Base-by-base conservation (phyloP, 192 early-diverging fungal genomes). In the Linnemannia elongata region DNA sequence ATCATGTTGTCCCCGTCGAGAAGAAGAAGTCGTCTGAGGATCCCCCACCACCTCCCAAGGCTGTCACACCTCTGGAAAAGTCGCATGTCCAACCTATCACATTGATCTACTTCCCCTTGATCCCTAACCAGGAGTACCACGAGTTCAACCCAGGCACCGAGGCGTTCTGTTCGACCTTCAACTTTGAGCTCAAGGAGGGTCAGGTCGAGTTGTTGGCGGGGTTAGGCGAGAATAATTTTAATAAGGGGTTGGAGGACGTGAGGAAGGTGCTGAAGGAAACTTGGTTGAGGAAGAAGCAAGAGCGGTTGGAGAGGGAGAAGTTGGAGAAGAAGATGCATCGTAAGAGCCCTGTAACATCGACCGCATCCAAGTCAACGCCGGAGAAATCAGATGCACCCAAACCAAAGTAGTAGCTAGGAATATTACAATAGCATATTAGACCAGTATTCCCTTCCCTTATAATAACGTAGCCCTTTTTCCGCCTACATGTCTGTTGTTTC, bases 41-140 rank as follows among this genome's bases (percentile, higher is more conserved):
- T 18, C n/a, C 52, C 8, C 3, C 57, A 20, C 30, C 36, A 36
- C 24, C 52, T 17, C 45, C 20, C 12, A n/a, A 47, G 20, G 42
- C 72, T 0, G 27, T n/a, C 30, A 30, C 55, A 24, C 18, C 54
- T 22, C 10, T 12, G 3, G 27, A 72, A 41, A 76, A 44, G 38
- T 13, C 38, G 1, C 75, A 83, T 10, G 76, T 66, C 18, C 77
- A 91, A 18, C 89, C 89, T 7, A 88, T 90, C 33, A 88, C 88
- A 18, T 57, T 96, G 27, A 42, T 94, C 36, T 96, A 96, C 74
- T 89, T 94, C 70, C 95, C 94, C 17, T 89, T 94, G 35, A 89
- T 95, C 74, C 81, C 89, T 0, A 96, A 96, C 68, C 72, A 60
- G 7, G 88, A 91, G 52, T 93, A 92, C 63, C 78, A 91, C 35